Percentiles rank a stretch among this genome's conserved stretches.
These are phyloP conservation scores for Sechiopsis laciniata DNA, from an alignment of 306 rosid species.

Conservation along the genomic window DNA sequence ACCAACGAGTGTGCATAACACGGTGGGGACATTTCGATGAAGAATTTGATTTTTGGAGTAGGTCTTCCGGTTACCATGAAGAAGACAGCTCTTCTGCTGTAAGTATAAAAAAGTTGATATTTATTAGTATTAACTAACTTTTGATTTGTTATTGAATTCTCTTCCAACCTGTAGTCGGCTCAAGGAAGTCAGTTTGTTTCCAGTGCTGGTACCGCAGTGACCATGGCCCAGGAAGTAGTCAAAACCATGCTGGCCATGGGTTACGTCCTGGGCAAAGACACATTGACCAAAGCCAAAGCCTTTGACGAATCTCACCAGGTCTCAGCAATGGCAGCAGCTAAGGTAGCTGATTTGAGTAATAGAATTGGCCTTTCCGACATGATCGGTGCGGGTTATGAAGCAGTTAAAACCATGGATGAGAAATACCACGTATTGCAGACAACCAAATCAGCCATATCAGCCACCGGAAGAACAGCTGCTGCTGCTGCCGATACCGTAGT, in stretches of 20 bases:
- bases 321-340: slow-evolving; percentile 27
- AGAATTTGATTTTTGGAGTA: slow-evolving; percentile 67
- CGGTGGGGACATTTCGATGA: slow-evolving; percentile 81
- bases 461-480: slow-evolving; percentile 63
- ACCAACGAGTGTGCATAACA: slow-evolving; percentile 82
- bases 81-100: slow-evolving; percentile 49
- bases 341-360: too few relatives aligned
- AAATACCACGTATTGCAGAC: slow-evolving; percentile 43
- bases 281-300: slow-evolving; percentile 63
- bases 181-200: slow-evolving; percentile 44
- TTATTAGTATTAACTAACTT: background rate
- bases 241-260: slow-evolving; percentile 80
- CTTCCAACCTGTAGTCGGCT: slow-evolving; percentile 30
- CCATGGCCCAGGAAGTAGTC: slow-evolving; percentile 73
- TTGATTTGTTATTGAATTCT: background rate
- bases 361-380: too few relatives aligned
- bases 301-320: slow-evolving; percentile 56
- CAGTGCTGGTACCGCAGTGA: slow-evolving; percentile 66
- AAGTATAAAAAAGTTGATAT: slow-evolving; percentile 15
- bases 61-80: slow-evolving; percentile 33
- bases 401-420: too few relatives aligned
- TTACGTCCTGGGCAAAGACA: slow-evolving; percentile 62
- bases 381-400: too few relatives aligned
- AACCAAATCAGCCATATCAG: slow-evolving; percentile 60
- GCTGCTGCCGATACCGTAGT: slow-evolving; percentile 52